phyloP scores from a whole-genome alignment of 352 stramenopile species.

The Pythium chondricola region DNA sequence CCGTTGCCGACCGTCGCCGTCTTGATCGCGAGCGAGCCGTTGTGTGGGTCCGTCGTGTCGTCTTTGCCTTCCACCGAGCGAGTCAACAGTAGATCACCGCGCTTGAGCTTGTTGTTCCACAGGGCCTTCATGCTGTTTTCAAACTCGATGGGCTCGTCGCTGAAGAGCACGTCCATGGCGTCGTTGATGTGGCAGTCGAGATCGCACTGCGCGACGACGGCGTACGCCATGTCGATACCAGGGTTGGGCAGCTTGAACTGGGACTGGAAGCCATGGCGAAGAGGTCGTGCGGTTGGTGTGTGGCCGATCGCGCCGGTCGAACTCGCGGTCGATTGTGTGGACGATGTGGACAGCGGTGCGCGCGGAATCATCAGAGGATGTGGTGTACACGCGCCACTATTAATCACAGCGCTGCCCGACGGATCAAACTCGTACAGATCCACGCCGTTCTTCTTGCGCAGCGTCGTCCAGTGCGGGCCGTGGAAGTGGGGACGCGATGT shows the following conservation, averaged over 20 bases:
- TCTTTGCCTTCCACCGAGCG: constrained; percentile 15
- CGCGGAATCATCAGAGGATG: not conserved
- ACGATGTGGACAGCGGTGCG: not conserved
- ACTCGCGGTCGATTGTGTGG: constrained; percentile 2
- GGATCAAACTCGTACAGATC: constrained; percentile 52
- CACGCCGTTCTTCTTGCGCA: constrained; percentile 24
- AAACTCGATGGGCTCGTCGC: constrained; percentile 41
- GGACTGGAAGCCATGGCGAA: constrained; percentile 15
- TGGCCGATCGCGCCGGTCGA: not conserved
- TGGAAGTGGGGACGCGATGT: constrained; percentile 17
- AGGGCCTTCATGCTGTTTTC: constrained; percentile 50
- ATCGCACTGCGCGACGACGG: constrained; percentile 44
- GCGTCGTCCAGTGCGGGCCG: constrained; percentile 19
- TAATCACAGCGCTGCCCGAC: not conserved
- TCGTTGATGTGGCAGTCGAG: constrained; percentile 49
- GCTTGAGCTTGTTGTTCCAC: constrained; percentile 49
- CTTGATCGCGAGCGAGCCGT: constrained; percentile 33
- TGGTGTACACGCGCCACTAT: not conserved
- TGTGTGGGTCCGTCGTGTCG: not conserved
- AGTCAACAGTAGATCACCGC: constrained; percentile 41
- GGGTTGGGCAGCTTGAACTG: constrained; percentile 34
- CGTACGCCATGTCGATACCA: constrained; percentile 41
- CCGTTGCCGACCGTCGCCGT: constrained; percentile 35
- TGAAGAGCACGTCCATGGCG: constrained; percentile 58
- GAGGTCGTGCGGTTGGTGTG: not conserved